Evolutionary conservation across 805 yeast species (phyloP).

Genomic region (Pichia pseudocactophila): DNA sequence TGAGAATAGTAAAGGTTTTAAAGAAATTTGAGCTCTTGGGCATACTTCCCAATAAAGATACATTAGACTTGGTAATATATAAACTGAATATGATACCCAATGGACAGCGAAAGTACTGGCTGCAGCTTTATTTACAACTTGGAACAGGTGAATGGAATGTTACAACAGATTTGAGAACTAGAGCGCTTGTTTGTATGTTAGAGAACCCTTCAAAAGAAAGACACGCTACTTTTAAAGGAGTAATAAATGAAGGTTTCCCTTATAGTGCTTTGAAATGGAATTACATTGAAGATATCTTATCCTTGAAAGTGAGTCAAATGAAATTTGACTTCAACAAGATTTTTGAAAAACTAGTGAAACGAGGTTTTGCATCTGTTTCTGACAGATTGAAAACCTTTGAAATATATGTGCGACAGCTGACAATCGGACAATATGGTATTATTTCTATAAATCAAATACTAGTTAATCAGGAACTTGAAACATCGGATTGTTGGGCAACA

Average conservation of each 20-base stretch:
- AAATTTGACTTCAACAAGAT: too few relatives aligned
- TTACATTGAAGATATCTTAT: conserved; percentile 2
- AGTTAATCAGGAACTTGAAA: not conserved
- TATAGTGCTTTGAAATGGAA: not conserved
- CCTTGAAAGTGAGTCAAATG: not conserved
- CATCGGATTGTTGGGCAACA: not conserved
- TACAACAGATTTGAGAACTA: conserved; percentile 4
- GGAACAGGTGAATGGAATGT: conserved; percentile 4
- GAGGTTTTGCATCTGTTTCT: not conserved
- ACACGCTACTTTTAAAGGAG: not conserved
- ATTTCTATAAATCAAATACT: not conserved
- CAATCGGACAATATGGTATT: not conserved
- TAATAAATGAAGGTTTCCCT: conserved; percentile 7
- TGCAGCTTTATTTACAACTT: conserved; percentile 2
- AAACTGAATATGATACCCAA: not conserved
- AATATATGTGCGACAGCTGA: not conserved
- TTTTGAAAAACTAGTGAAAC: too few relatives aligned
- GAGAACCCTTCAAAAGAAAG: conserved; percentile 3
- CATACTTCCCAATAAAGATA: conserved; percentile 6
- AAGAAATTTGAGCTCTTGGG: conserved; percentile 4
- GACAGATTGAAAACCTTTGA: not conserved
- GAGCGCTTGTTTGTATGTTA: not conserved
- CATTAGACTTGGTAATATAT: conserved; percentile 6
- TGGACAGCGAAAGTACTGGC: not conserved
- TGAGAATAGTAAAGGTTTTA: not conserved